These are phyloP conservation scores for Rubroboletus satanas DNA, from an alignment of 768 basidiomycete genomes.

Conservation along the genomic window DNA sequence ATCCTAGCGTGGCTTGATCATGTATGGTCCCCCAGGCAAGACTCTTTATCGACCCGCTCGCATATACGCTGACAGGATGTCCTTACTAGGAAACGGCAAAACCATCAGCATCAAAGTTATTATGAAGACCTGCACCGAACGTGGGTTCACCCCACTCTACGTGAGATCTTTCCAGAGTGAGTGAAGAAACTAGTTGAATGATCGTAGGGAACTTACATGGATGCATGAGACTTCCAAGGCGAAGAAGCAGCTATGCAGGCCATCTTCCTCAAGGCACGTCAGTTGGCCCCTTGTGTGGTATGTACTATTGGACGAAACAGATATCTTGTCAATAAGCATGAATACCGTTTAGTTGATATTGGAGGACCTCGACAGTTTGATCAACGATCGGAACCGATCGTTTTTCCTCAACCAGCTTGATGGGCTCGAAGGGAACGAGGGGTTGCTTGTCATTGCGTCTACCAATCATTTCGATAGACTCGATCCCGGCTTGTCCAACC, in stretches of 20 bases:
- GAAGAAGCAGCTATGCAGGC: constrained; percentile 64
- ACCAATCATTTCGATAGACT: constrained; percentile 84
- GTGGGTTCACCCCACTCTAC: constrained; percentile 67
- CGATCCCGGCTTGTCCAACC: constrained; percentile 69
- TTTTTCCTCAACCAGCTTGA: constrained; percentile 89
- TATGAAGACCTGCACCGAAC: constrained; percentile 67
- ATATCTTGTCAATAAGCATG: background rate
- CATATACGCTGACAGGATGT: background rate
- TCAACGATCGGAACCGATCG: constrained; percentile 73
- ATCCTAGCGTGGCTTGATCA: constrained; percentile 69
- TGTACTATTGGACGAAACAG: constrained; percentile 38
- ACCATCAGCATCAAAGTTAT: constrained; percentile 80
- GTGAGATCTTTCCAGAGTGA: constrained; percentile 77
- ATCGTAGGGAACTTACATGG: constrained; percentile 5
- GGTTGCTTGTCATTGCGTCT: constrained; percentile 70
- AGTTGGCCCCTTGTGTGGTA: constrained; percentile 62
- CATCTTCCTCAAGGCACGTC: constrained; percentile 72
- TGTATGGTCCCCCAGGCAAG: constrained; percentile 76
- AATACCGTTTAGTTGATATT: constrained; percentile 32
- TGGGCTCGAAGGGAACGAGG: constrained; percentile 76
- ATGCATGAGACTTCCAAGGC: constrained; percentile 46
- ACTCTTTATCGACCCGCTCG: background rate
- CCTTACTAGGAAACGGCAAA: constrained; percentile 69
- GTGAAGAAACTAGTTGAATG: constrained; percentile 12
- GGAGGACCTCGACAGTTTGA: constrained; percentile 75